These are phyloP conservation scores for Biscogniauxia mediterranea DNA, from an alignment of 2,329 filamentous ascomycete genomes.

Conservation along the genomic window DNA sequence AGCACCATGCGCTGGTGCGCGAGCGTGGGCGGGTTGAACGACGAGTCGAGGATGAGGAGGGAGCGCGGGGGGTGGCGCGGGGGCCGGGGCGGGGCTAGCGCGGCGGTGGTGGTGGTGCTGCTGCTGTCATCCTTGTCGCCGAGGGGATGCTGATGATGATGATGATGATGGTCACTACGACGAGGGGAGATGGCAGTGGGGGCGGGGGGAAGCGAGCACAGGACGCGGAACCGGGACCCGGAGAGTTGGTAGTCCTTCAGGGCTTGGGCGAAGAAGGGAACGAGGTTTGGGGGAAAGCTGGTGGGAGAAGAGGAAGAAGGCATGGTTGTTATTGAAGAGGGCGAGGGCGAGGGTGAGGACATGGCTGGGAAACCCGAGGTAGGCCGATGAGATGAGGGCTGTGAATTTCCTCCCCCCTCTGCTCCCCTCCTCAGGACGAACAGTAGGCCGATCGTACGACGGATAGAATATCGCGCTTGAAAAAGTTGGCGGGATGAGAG, in stretches of 20 bases:
- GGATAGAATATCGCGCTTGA: neutral
- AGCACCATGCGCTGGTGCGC: constrained; percentile 59
- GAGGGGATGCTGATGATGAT: constrained; percentile 4
- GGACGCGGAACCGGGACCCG: constrained; percentile 41
- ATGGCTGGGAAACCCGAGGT: neutral
- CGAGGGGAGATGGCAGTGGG: too few relatives aligned
- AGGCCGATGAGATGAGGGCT: neutral
- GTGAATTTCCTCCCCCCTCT: neutral
- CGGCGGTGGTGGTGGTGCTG: too few relatives aligned
- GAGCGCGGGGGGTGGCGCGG: constrained; percentile 27
- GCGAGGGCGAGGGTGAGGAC: neutral
- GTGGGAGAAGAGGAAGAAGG: too few relatives aligned
- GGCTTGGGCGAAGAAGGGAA: constrained; percentile 43
- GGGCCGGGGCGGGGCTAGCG: constrained; percentile 11
- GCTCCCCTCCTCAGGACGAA: too few relatives aligned
- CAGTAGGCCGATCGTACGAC: neutral
- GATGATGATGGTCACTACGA: constrained; percentile 1
- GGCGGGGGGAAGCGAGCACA: constrained; percentile 39
- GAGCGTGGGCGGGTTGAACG: constrained; percentile 65
- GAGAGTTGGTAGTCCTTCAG: constrained; percentile 46
- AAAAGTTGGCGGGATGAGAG: neutral
- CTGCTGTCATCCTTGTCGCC: constrained; percentile 1
- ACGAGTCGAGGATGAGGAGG: constrained; percentile 63
- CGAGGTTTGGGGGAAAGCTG: constrained; percentile 26
- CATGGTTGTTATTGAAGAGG: too few relatives aligned